These are phyloP conservation scores for Priceomyces melissophilus DNA, from an alignment of 805 yeast species.

Conservation along the genomic window DNA sequence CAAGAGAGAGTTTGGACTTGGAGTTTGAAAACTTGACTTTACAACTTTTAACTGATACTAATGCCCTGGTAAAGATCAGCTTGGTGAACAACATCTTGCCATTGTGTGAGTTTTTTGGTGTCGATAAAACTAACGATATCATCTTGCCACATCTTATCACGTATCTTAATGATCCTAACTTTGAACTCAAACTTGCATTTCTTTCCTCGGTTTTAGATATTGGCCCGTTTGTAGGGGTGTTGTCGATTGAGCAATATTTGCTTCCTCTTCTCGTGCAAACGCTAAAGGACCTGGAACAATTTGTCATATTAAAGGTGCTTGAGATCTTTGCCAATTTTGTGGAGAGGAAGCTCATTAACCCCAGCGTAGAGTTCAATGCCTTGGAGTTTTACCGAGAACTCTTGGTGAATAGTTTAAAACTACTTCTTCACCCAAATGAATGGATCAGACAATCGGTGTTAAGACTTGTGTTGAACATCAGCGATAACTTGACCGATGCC, in stretches of 20 bases:
- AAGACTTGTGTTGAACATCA: constrained; percentile 57
- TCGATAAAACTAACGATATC: constrained; percentile 83
- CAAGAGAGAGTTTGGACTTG: constrained; percentile 44
- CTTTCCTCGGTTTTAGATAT: constrained; percentile 69
- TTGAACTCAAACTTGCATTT: constrained; percentile 65
- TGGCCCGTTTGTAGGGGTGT: constrained; percentile 76
- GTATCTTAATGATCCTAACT: constrained; percentile 75
- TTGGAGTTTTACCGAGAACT: constrained; percentile 37
- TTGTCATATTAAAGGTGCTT: constrained; percentile 70
- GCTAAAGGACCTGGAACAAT: constrained; percentile 76
- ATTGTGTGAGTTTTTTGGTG: constrained; percentile 77
- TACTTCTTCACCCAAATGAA: constrained; percentile 80
- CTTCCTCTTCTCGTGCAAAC: constrained; percentile 83
- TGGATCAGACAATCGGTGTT: constrained; percentile 75
- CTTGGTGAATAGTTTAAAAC: constrained; percentile 38
- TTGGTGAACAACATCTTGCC: constrained; percentile 70
- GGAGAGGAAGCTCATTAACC: constrained; percentile 28
- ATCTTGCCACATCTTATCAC: constrained; percentile 89
- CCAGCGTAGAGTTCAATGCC: constrained; percentile 34
- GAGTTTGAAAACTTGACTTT: constrained; percentile 67
- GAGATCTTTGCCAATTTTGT: constrained; percentile 35
- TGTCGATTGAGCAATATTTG: constrained; percentile 82
- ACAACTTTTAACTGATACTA: constrained; percentile 65
- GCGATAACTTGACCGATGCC: constrained; percentile 63
- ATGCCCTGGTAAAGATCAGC: constrained; percentile 63